These are phyloP conservation scores for Solanum virginianum DNA, from an alignment of 257 asterid genomes.

Conservation along the genomic window DNA sequence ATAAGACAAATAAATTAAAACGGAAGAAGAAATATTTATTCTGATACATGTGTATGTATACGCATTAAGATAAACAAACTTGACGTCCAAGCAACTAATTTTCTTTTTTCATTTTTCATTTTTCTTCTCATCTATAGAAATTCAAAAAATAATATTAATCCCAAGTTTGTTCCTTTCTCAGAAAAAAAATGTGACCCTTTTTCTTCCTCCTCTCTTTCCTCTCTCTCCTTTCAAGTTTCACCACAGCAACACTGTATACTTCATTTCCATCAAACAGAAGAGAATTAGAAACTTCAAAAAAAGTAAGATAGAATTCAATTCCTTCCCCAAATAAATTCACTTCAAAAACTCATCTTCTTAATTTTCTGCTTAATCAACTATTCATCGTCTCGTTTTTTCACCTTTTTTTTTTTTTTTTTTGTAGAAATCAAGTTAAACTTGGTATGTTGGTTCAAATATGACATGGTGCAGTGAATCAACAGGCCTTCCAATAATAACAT, in stretches of 20 bases:
- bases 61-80: slow-evolving; percentile 41
- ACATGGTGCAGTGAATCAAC: slow-evolving; percentile 39
- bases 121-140: neutral
- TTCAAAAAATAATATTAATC: neutral
- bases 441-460: slow-evolving; percentile 50
- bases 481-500: slow-evolving; percentile 28
- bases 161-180: slow-evolving; percentile 5
- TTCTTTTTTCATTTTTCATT: slow-evolving; percentile 7
- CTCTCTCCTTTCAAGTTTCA: slow-evolving; percentile 1
- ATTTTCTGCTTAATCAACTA: neutral
- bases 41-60: neutral
- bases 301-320: slow-evolving; percentile 11
- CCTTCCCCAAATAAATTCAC: slow-evolving; percentile 25
- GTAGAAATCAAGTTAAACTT: slow-evolving; percentile 7
- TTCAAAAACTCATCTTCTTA: neutral
- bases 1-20: neutral
- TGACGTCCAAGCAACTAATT: slow-evolving; percentile 81
- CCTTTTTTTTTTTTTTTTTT: neutral
- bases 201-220: neutral
- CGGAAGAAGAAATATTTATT: neutral
- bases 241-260: neutral
- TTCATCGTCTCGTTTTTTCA: neutral
- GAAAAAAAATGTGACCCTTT: slow-evolving; percentile 4
- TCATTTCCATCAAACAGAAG: slow-evolving; percentile 8
- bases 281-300: neutral